These are phyloP conservation scores for Hymenoscyphus fraxineus DNA, from an alignment of 2,329 filamentous ascomycete species.

Conservation along the genomic window DNA sequence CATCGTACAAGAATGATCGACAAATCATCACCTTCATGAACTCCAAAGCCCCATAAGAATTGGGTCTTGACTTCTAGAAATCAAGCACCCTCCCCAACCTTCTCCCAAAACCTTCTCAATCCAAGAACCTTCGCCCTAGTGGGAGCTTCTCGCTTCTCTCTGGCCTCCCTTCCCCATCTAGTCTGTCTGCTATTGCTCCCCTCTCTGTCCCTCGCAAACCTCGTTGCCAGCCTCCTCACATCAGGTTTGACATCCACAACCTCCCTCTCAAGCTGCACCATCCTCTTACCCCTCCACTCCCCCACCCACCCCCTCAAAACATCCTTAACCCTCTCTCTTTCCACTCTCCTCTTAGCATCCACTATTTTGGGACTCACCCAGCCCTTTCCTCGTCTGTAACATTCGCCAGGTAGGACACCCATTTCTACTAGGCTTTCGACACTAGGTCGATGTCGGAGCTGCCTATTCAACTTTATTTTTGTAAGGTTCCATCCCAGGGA, in stretches of 20 bases:
- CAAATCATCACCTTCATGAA: not conserved
- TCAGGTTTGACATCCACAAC: slow-evolving; percentile 24
- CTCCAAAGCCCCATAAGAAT: not conserved
- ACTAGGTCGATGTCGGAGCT: slow-evolving; percentile 56
- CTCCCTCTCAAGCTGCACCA: slow-evolving; percentile 44
- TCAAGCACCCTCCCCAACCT: slow-evolving; percentile 39
- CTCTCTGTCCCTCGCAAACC: slow-evolving; percentile 35
- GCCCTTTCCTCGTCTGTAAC: slow-evolving; percentile 41
- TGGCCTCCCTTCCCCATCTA: slow-evolving; percentile 37
- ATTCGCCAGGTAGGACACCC: slow-evolving; percentile 63
- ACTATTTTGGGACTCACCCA: slow-evolving; percentile 55
- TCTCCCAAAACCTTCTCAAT: slow-evolving; percentile 62
- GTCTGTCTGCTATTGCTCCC: slow-evolving; percentile 5
- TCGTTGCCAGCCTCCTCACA: slow-evolving; percentile 40
- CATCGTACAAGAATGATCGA: not conserved
- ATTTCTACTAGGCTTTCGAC: slow-evolving; percentile 58
- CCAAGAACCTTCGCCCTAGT: slow-evolving; percentile 49
- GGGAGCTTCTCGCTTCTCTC: slow-evolving; percentile 39
- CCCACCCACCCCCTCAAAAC: slow-evolving; percentile 61
- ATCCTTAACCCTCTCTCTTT: slow-evolving; percentile 66
- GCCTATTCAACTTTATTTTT: slow-evolving; percentile 59
- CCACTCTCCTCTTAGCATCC: slow-evolving; percentile 58
- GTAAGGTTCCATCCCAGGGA: slow-evolving; percentile 60
- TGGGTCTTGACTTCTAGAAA: not conserved
- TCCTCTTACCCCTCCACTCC: slow-evolving; percentile 36